Base-by-base conservation (phyloP, 177 flowering plant genomes). In the Tripterygium wilfordii region DNA sequence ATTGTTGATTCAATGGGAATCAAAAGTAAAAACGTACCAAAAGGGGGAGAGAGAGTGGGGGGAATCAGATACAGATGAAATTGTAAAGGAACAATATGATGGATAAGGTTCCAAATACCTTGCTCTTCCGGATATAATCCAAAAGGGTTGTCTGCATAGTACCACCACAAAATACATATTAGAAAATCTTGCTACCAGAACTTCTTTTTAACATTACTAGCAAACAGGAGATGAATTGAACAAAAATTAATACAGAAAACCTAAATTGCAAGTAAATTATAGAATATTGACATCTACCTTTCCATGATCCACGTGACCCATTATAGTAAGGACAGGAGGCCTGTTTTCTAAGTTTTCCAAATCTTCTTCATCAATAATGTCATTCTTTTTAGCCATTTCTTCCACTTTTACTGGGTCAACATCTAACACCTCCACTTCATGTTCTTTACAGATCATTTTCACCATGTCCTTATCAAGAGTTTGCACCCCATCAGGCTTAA, bases 301-400 rank as follows among this genome's bases (percentile, higher is more conserved):
- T 50, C 97, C 98, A 67, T 92, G 99, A 68, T 92, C 99, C 30
- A 92, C 99, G 58, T 92, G 99, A 15, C 99, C 99, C 99, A 92
- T 92, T 55, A 92, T 92, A 22, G 99, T 92, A 27, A 92, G 60
- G 24, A 92, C 88, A n/a, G 99, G 99, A 59, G 99, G 97, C 65
- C 99, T 68, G 16, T 68, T 65, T 74, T 84, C 79, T 44, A 92
- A 77, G 44, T 80, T 86, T 63, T 82, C 96, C 57, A 86, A 65
- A 61, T 92, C 99, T 6, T 84, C 96, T 60, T 88, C 95, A 49
- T 89, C 98, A 32, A 92, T 25, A 22, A 82, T 58, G 68, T 82
- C 89, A 62, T 76, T 86, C 75, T 92, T 92, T 48, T 54, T 82
- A 15, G 96, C 97, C 85, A 71, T 82, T 42, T 84, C 96, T 63